These are phyloP conservation scores for Maudiozyma humilis DNA, from an alignment of 1,139 yeast species.

Conservation along the genomic window DNA sequence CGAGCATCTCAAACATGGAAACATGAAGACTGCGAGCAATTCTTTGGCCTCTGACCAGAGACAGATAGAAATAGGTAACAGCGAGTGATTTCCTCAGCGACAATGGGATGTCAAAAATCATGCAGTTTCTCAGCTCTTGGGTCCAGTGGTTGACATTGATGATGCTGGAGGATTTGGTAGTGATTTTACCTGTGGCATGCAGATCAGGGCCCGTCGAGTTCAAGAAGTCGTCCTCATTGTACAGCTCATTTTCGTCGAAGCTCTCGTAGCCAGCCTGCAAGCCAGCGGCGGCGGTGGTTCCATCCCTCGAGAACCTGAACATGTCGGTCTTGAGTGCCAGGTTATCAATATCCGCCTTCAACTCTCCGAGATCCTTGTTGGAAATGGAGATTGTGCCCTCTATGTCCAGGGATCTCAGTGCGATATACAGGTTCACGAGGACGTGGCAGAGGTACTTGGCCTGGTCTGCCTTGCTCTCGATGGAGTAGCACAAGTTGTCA, in stretches of 20 bases:
- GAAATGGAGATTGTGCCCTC: conserved; percentile 66
- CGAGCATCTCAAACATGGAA: conserved; percentile 53
- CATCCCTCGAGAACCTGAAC: conserved; percentile 26
- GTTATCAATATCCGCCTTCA: conserved; percentile 40
- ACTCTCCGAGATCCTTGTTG: conserved; percentile 47
- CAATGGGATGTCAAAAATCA: conserved; percentile 77
- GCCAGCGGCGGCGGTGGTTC: conserved; percentile 27
- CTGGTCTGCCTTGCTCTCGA: conserved; percentile 63
- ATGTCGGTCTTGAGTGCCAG: conserved; percentile 49
- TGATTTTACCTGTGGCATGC: conserved; percentile 47
- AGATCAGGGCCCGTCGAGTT: conserved; percentile 41
- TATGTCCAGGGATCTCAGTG: conserved; percentile 67
- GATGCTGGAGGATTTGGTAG: conserved; percentile 64
- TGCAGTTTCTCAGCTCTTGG: conserved; percentile 72
- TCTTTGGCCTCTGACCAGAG: conserved; percentile 69
- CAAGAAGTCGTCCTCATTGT: conserved; percentile 36
- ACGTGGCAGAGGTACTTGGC: conserved; percentile 73
- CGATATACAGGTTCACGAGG: conserved; percentile 68
- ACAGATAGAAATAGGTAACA: conserved; percentile 62
- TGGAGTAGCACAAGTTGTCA: conserved; percentile 63
- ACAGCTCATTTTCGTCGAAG: conserved; percentile 39
- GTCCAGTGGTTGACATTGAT: conserved; percentile 82
- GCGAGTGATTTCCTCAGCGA: conserved; percentile 54
- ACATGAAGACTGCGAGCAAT: conserved; percentile 54
- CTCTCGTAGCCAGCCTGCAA: conserved; percentile 38